Base-by-base conservation (phyloP, 2,329 filamentous ascomycete species). In the Zymoseptoria tritici region DNA sequence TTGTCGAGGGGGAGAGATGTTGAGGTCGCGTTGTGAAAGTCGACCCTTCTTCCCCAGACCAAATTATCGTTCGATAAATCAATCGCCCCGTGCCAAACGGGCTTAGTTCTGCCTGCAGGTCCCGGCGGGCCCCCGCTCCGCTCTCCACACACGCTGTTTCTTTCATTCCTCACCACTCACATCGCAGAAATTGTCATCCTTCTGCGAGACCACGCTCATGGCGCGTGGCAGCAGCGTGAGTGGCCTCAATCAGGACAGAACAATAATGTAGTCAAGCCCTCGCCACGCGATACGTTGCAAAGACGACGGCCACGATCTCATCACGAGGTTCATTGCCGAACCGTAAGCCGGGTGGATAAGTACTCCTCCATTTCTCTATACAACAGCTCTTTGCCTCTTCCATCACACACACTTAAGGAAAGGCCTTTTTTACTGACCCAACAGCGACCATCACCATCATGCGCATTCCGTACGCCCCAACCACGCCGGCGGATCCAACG, bases 391-490 rank as follows among this genome's bases (percentile, higher is more conserved):
- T 29, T 11, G 8, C 22, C 20, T 11, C 1, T 9, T 53, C 22
- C 52, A 19, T n/a, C 52, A 24, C 52, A 53, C 9, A 24, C 13
- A 53, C 55, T 24, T n/a, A 9, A 42, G 7, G 31, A 13, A 29
- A 9, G 26, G 1, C 24, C n/a, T n/a, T 24, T 5, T 52, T 11
- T n/a, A 20, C n/a, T 42, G 20, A 9, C 26, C 16, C n/a, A 53
- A n/a, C 20, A 54, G 19, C 42, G 13, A 52, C 42, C 19, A 49
- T 54, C 57, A 52, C 51, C 49, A 31, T 49, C 62, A 90, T 89
- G 87, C 85, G 85, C 72, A 77, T 89, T 67, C 84, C 86, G 49
- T 89, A 90, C 79, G 78, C 82, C 60, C 68, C 80, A 67, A 76
- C 81, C 74, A 81, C 80, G 36, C 49, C 82, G 78, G 74, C 76